Evolutionary conservation across 441 rosid species (phyloP), one percentile per base, ranked within the genome.

Genomic region (Arabidopsis lyrata): DNA sequence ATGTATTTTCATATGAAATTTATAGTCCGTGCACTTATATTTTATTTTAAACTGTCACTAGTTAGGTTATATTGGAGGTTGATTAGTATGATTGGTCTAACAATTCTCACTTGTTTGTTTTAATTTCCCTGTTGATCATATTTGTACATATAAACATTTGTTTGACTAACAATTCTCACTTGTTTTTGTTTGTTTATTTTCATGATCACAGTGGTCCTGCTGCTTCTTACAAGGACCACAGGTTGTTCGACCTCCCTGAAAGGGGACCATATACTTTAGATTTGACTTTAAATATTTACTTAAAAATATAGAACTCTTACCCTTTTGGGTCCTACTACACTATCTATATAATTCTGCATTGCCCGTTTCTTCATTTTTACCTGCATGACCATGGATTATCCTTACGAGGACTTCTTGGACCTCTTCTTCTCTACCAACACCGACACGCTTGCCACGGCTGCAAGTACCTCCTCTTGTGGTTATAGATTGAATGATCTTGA

Each of bases 401-500:
- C 86, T 36, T 68, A 83, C 15, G 88, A 84, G 13, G 80, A 82
- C 66, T 16, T 70, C 53, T 47, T 41, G 2, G 80, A 82, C 31
- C 76, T 86, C 50, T 81, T 83, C 68, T 83, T 86, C 52, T 75
- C 87, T 9, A 38, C 32, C 60, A 62, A 14, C 35, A 32, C 61
- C 1, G 73, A 78, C 80, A 61, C 84, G 22, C 62, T 13, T 77
- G 83, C 76, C 38, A 66, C 85, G 32, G 77, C 85, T 13, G 74
- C 85, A 35, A 77, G 84, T 66, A 75, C 81, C 0, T 76, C 86
- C 7, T 87, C 76, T 10, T 68, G 71, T 8, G 80, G 82, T 15
- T 71, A 82, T 75, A 66, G 77, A 71, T 87, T 89, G 95, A 82
- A 72, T 49, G 83, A 84, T 5, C 92, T 95, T 0, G 78, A 83